Evolutionary conservation across 257 asterid genomes (phyloP), one percentile per base, ranked within the genome.

Genomic region (Solanum habrochaites): DNA sequence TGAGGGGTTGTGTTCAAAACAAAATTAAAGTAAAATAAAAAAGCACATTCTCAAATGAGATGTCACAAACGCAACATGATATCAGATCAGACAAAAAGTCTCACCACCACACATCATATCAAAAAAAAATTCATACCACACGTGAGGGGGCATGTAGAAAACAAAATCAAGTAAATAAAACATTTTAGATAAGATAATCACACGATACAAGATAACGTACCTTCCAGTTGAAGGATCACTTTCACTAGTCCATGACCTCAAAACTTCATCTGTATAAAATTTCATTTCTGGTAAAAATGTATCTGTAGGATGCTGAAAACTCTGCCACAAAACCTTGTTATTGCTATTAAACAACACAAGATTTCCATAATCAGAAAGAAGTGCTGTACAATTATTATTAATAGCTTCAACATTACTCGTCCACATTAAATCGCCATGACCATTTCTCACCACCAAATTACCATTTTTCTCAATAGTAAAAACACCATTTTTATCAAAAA

Each of bases 141-240:
- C 6, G 5, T 69, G 74, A 69, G 11, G 11, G 23, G 11, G 40
- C 6, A n/a, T 42, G 58, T 12, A n/a, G 4, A 1, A 12, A 40
- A 40, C 56, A 40, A 70, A 74, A 75, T 75, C 3, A 75, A 75
- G 8, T 42, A 75, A 42, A 42, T 42, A n/a, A 74, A 42, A 40
- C 2, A 7, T 4, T 75, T 29, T 0, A 29, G 2, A 80, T 80
- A 18, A 18, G 42, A 47, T 49, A 11, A 23, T 29, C 18, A 29
- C 35, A 9, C 4, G n/a, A 16, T 5, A 3, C 43, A 47, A 80
- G 18, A 29, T 29, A 47, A 37, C 82, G 6, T 73, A 80, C 70
- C 87, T 90, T 16, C 99, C 99, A 0, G 90, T 88, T 1, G 96
- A 89, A 62, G 99, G 99, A 86, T 96, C 97, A 12, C 4, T 75